Evolutionary conservation across 164 flowering plant genomes (phyloP), one percentile per base, ranked within the genome.

Genomic region (Brasenia schreberi): DNA sequence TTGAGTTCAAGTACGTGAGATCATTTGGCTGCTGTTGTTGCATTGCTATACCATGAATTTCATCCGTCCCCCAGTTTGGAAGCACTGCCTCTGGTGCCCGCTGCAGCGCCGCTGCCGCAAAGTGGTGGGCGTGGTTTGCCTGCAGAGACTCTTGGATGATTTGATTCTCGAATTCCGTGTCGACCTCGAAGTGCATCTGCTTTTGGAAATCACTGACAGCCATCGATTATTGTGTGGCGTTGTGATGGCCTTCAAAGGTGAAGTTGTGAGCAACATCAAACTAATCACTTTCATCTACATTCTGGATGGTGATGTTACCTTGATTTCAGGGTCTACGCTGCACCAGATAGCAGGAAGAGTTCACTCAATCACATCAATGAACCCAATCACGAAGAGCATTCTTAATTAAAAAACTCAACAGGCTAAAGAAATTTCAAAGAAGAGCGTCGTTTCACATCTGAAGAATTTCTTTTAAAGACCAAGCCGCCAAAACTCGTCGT

Each of bases 61-160:
- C 18, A 2, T 45, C 17, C 2, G 12, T 14, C 56, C 16, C 56
- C 56, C 12, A 49, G 12, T 49, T 49, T 14, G 10, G 56, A 49
- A 49, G 56, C 56, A 49, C 56, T 68, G 74, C 0, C 39, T 3
- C 39, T 65, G 69, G 18, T 68, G 67, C 19, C 64, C 67, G 12
- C 64, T 33, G 63, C 65, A 65, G 5, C 43, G 19, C 42, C 18
- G 63, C 39, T 42, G 59, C 10, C 39, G 67, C 18, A 44, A 69
- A n/a, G 67, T 52, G 67, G 59, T 64, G 72, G 17, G 70, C 67
- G 19, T 62, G 67, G 11, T 76, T 61, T 9, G 67, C 79, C 52
- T 72, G 74, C 65, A 80, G 64, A n/a, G 64, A 66, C 5, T 78
- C 75, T 43, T 77, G 77, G 67, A 73, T 71, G 71, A 72, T 61